These are phyloP conservation scores for Euphorbia lathyris DNA, from an alignment of 345 rosid genomes.

Conservation along the genomic window DNA sequence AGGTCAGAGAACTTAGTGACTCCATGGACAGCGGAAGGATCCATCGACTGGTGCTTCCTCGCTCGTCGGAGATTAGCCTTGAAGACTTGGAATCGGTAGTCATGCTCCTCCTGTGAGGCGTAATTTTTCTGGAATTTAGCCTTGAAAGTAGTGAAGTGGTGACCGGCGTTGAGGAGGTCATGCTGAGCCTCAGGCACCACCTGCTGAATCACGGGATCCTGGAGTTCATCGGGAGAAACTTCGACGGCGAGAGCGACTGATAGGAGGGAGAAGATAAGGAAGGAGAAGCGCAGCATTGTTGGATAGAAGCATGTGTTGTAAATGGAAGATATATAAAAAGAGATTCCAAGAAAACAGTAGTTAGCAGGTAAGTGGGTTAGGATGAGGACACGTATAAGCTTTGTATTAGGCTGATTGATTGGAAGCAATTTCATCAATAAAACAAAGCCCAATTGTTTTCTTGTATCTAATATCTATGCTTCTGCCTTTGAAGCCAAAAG, in stretches of 20 bases:
- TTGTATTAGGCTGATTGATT: no score
- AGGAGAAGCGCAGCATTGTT: slow-evolving; percentile 13
- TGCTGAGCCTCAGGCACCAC: slow-evolving; percentile 22
- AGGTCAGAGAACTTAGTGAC: slow-evolving; percentile 90
- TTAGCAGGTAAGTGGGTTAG: background rate
- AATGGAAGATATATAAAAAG: background rate
- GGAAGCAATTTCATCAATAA: no score
- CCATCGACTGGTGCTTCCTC: slow-evolving; percentile 66
- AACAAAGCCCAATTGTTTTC: no score
- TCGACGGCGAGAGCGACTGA: background rate
- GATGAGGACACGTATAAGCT: slow-evolving; percentile 1
- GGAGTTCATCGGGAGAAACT: background rate
- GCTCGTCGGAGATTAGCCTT: slow-evolving; percentile 63
- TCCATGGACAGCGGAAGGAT: slow-evolving; percentile 82
- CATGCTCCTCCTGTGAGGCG: slow-evolving; percentile 59
- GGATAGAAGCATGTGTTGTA: background rate
- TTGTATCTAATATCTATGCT: no score
- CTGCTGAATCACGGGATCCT: slow-evolving; percentile 25
- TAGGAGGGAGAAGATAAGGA: slow-evolving; percentile 4
- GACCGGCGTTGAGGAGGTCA: slow-evolving; percentile 22
- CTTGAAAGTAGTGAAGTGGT: slow-evolving; percentile 25
- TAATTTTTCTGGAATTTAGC: slow-evolving; percentile 22
- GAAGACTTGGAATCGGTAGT: slow-evolving; percentile 56
- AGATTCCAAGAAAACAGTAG: background rate
- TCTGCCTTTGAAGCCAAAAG: no score